phyloP scores from a whole-genome alignment of 257 asterid species.

The Solanum clarkiae region DNA sequence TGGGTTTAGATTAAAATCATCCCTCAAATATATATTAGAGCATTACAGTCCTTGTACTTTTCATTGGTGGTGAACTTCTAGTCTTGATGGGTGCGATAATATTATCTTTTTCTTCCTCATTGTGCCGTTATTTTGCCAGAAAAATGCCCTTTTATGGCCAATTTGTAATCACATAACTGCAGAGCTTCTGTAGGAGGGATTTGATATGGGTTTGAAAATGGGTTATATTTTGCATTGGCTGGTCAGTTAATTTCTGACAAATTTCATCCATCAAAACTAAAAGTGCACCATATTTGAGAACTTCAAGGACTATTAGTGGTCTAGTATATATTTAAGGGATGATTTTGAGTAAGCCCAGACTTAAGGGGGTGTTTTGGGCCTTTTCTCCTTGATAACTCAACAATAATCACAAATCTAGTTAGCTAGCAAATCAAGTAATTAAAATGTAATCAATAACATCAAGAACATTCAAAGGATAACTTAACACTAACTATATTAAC shows the following conservation, averaged over 20 bases:
- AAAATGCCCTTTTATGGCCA: not conserved
- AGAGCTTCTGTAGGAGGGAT: not conserved
- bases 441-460: too few relatives aligned
- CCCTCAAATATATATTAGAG: too few relatives aligned
- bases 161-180: not conserved
- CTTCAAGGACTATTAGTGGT: not conserved
- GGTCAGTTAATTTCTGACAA: not conserved
- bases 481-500: not conserved
- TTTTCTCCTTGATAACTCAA: not conserved
- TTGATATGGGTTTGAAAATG: not conserved
- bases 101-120: not conserved
- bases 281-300: not conserved
- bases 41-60: too few relatives aligned
- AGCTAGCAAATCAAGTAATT: not conserved
- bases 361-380: not conserved
- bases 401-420: not conserved
- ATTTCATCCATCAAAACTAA: not conserved
- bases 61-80: too few relatives aligned
- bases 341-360: not conserved
- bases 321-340: not conserved
- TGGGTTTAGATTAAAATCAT: too few relatives aligned
- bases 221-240: not conserved
- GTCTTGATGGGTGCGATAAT: not conserved
- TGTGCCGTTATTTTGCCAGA: too few relatives aligned
- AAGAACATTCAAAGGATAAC: not conserved